These are phyloP conservation scores for Cymbidium sinense DNA, from an alignment of 106 monocot genomes.

Conservation along the genomic window DNA sequence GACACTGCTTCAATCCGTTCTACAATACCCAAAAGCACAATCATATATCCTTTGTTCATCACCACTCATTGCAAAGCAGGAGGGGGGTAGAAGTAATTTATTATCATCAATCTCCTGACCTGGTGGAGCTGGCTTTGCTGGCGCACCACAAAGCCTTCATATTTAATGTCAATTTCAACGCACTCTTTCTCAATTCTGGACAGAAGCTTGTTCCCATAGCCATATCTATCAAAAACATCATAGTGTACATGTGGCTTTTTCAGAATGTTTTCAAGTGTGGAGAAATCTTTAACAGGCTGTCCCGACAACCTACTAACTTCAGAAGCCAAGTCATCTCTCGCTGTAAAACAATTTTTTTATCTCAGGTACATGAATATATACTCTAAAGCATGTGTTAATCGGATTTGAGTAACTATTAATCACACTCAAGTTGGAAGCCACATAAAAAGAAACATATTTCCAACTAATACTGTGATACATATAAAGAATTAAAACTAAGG, in stretches of 20 bases:
- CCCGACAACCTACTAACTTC: constrained; percentile 70
- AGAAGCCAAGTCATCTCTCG: constrained; percentile 71
- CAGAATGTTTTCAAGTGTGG: constrained; percentile 70
- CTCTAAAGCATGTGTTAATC: background rate
- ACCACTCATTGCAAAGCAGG: background rate
- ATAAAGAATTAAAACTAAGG: background rate
- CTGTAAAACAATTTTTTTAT: background rate
- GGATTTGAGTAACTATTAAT: background rate
- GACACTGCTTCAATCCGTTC: background rate
- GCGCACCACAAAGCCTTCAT: constrained; percentile 86
- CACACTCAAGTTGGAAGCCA: background rate
- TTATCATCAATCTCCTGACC: constrained; percentile 30
- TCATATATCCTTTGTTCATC: background rate
- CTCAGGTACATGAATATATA: constrained; percentile 1
- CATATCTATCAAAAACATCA: constrained; percentile 82
- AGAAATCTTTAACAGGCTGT: constrained; percentile 65
- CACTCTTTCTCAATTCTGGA: constrained; percentile 92
- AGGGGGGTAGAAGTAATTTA: background rate
- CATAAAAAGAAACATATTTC: background rate
- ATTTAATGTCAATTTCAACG: constrained; percentile 99
- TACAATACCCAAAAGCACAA: background rate
- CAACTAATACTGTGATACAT: background rate
- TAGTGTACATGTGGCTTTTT: constrained; percentile 97
- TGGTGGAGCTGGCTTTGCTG: constrained; percentile 94
- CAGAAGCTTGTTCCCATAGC: constrained; percentile 64